A percentile compares a stretch with the other conserved stretches of the same genome.
phyloP scores from a whole-genome alignment of 2,329 filamentous ascomycete species.

The Xylariales sp. region DNA sequence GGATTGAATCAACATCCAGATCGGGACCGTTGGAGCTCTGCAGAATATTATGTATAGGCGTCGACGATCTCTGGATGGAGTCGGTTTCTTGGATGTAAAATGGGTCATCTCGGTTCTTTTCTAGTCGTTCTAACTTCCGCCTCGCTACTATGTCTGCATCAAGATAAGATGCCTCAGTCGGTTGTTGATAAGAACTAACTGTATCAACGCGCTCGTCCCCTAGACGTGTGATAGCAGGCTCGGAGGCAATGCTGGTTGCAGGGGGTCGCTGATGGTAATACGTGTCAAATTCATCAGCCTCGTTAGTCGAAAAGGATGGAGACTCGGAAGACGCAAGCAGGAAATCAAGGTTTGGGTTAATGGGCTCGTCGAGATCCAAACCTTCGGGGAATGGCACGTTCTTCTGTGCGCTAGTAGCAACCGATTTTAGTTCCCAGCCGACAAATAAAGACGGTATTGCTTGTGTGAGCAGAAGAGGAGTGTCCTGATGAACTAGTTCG shows the following conservation, averaged over 20 bases:
- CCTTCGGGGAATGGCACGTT: slow-evolving; percentile 84
- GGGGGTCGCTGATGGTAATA: slow-evolving; percentile 71
- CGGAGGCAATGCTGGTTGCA: slow-evolving; percentile 63
- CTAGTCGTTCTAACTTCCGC: slow-evolving; percentile 79
- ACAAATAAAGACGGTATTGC: slow-evolving; percentile 89
- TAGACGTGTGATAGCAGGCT: slow-evolving; percentile 67
- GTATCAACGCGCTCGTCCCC: slow-evolving; percentile 59
- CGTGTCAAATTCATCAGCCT: slow-evolving; percentile 74
- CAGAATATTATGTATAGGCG: slow-evolving; percentile 82
- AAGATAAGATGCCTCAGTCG: slow-evolving; percentile 72
- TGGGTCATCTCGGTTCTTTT: slow-evolving; percentile 90
- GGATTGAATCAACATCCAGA: slow-evolving; percentile 92
- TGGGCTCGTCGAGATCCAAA: slow-evolving; percentile 82
- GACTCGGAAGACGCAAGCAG: slow-evolving; percentile 72
- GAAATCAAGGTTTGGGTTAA: slow-evolving; percentile 77
- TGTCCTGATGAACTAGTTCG: slow-evolving; percentile 68
- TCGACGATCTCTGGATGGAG: slow-evolving; percentile 71
- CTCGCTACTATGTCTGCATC: slow-evolving; percentile 80
- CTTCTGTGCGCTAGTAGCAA: slow-evolving; percentile 81
- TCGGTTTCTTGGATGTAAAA: slow-evolving; percentile 82
- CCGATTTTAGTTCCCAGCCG: slow-evolving; percentile 91
- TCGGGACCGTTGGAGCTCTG: slow-evolving; percentile 78
- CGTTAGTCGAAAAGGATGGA: slow-evolving; percentile 60
- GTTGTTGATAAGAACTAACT: slow-evolving; percentile 68
- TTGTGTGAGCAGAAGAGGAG: slow-evolving; percentile 87